Conservation (phyloP, 2,329 filamentous ascomycete species). For the Cytospora leucostoma region DNA sequence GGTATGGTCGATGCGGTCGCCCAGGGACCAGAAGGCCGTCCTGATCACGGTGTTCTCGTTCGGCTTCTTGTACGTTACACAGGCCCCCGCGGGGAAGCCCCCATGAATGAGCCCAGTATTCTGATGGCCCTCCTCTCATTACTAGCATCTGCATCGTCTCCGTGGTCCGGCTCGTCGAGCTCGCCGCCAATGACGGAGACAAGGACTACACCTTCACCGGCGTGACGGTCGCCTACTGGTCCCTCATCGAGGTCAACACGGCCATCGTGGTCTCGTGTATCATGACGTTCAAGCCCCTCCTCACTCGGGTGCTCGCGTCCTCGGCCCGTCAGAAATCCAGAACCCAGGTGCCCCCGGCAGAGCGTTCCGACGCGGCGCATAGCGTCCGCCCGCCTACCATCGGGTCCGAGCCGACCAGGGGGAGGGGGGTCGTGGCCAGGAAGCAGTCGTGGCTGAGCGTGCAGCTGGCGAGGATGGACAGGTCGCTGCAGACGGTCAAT, state of each 20-base stretch:
- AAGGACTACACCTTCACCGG: conserved; percentile 31
- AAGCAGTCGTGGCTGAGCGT: conserved; percentile 26
- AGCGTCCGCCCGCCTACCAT: conserved; percentile 19
- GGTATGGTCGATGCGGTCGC: conserved; percentile 30
- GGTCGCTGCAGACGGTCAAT: conserved; percentile 19
- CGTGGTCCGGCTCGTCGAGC: conserved; percentile 30
- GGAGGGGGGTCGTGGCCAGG: conserved; percentile 6
- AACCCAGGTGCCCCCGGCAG: neutral
- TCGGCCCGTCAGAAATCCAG: conserved; percentile 1
- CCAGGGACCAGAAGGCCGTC: conserved; percentile 31
- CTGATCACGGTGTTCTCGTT: conserved; percentile 33
- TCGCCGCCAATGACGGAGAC: conserved; percentile 23
- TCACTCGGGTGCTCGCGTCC: conserved; percentile 33
- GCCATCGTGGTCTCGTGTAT: conserved; percentile 35
- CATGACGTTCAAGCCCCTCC: conserved; percentile 33
- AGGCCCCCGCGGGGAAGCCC: neutral
- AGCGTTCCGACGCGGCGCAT: neutral
- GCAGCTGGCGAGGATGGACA: conserved; percentile 24
- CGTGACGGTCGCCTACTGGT: conserved; percentile 32
- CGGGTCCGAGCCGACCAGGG: conserved; percentile 22
- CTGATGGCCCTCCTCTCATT: neutral
- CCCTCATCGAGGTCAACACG: conserved; percentile 33
- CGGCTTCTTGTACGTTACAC: conserved; percentile 31
- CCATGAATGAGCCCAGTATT: neutral
- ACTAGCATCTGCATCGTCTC: conserved; percentile 34